Base-by-base conservation (phyloP, 306 rosid species). In the Quercus bicolor region DNA sequence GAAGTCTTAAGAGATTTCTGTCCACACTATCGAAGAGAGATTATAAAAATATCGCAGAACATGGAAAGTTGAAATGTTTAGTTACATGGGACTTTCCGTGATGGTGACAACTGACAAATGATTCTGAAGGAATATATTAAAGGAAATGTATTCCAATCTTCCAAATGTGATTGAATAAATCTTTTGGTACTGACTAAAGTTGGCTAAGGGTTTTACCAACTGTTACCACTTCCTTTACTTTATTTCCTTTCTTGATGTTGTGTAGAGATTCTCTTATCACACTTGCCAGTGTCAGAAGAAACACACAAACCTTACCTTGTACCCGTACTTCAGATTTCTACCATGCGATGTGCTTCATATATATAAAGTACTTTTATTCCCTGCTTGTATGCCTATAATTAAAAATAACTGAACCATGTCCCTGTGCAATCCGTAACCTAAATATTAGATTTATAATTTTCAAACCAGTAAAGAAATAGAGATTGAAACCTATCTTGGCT, bases 61-160 rank as follows among this genome's bases (percentile, higher is more conserved):
- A 51, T 56, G 59, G 83, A 85, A 88, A 89, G 88, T 83, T 77
- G 86, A 82, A 87, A 87, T 76, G 80, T 69, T 77, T 64, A 87
- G 81, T 85, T 87, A 75, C 89, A 86, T 78, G 88, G 82, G 79
- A 85, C 90, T 90, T 88, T 88, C 87, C 72, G 60, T 86, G 90
- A 89, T 59, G 60, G 75, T 72, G 95, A 85, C 89, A 83, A 33
- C 37, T 33, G 37, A 33, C 37, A 33, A 33, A 55, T 76, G 89
- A 88, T 83, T 82, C 89, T 54, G 20, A 15, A 37, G 84, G 92
- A 87, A 87, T 90, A 87, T 76, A 86, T 68, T 83, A 87, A 90
- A 89, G 90, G 79, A 54, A 85, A 74, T 79, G 53, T 68, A 72
- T 80, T 56, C 88, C 81, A 79, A 82, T 85, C 84, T 75, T 78